These are phyloP conservation scores for Pythium rhizo-oryzae DNA, from an alignment of 352 stramenopile species.

Conservation along the genomic window DNA sequence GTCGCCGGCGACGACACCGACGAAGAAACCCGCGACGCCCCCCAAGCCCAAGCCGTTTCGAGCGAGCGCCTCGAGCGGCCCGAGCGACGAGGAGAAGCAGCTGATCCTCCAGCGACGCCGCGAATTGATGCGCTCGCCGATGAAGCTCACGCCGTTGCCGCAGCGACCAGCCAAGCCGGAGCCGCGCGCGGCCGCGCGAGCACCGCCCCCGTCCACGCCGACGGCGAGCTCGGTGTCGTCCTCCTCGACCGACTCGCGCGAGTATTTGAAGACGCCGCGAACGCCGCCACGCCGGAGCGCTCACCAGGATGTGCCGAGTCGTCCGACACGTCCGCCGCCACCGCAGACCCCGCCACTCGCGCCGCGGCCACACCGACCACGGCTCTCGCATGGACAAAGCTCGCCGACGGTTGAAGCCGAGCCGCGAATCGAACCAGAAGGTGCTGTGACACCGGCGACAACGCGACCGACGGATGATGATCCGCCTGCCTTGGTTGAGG, in stretches of 20 bases:
- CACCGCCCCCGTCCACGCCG: neutral
- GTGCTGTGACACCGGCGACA: neutral
- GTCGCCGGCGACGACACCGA: neutral
- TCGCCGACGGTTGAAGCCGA: neutral
- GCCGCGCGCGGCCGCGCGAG: neutral
- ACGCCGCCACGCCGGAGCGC: neutral
- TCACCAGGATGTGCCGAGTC: neutral
- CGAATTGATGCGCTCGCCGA: conserved; percentile 23
- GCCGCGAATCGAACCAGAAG: neutral
- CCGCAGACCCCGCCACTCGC: conserved; percentile 3
- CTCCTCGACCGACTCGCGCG: neutral
- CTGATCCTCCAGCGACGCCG: conserved; percentile 15
- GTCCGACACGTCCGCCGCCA: neutral
- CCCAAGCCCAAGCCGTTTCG: conserved; percentile 11
- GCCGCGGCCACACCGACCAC: neutral
- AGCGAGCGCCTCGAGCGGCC: neutral
- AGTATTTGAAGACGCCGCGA: neutral
- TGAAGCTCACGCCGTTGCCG: neutral
- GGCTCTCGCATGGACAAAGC: neutral
- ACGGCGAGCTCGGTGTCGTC: neutral
- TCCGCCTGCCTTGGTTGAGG: neutral
- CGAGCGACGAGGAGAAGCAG: conserved; percentile 22
- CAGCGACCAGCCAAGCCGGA: neutral
- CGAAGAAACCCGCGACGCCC: conserved; percentile 5
- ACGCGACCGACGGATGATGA: too few species aligned